phyloP scores from a whole-genome alignment of 306 rosid genomes.

The Elaeagnus macrophylla region DNA sequence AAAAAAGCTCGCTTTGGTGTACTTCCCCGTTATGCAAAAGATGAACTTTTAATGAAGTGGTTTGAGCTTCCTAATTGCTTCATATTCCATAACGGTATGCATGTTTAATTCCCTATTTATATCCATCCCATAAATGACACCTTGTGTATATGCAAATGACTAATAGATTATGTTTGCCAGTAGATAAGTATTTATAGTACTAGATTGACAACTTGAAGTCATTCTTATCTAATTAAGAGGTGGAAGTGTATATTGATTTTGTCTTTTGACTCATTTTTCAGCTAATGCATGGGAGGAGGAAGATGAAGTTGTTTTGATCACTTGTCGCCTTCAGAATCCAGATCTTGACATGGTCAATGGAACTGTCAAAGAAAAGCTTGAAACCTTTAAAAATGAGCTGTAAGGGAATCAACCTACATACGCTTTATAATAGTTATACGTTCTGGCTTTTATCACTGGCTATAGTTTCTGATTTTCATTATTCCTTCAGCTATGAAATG shows the following conservation, averaged over 20 bases:
- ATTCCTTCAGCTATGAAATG: constrained; percentile 70
- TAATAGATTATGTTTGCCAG: neutral
- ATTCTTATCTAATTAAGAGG: neutral
- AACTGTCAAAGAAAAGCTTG: constrained; percentile 59
- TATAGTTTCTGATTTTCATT: constrained; percentile 13
- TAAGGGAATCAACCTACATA: constrained; percentile 22
- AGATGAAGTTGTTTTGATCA: constrained; percentile 84
- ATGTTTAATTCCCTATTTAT: neutral
- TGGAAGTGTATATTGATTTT: constrained; percentile 3
- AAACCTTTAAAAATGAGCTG: constrained; percentile 68
- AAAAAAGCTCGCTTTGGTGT: constrained; percentile 89
- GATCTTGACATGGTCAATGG: constrained; percentile 64
- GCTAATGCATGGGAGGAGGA: constrained; percentile 99
- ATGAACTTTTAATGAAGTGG: constrained; percentile 76
- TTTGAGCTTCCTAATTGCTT: constrained; percentile 97
- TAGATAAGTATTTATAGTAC: neutral
- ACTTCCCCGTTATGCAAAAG: constrained; percentile 87
- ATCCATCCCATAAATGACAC: neutral
- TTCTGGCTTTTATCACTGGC: too few relatives aligned
- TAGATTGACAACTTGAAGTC: neutral
- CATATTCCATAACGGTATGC: constrained; percentile 85
- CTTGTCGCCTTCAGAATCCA: constrained; percentile 70
- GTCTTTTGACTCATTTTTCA: constrained; percentile 17
- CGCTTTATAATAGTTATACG: neutral
- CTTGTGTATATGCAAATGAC: constrained; percentile 1